phyloP scores from a whole-genome alignment of 2,329 filamentous ascomycete genomes.

The Nothophoma quercina region DNA sequence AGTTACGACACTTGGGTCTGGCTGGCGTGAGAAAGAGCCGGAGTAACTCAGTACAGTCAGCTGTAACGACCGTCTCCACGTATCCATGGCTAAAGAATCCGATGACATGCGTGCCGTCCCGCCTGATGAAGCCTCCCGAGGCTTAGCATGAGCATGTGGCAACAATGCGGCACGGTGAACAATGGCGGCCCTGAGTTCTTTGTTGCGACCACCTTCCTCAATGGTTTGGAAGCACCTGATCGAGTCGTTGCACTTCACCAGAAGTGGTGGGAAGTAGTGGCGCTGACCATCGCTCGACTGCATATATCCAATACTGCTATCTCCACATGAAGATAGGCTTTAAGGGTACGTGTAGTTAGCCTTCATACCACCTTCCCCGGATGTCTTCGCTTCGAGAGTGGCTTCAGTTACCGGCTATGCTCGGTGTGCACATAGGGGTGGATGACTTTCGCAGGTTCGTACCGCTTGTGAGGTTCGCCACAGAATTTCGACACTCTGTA shows the following conservation, averaged over 20 bases:
- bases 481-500: too few species aligned
- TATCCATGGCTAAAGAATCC: neutral
- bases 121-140: constrained; percentile 2
- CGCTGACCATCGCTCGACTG: neutral
- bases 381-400: neutral
- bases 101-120: constrained; percentile 17
- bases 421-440: too few species aligned
- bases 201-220: constrained; percentile 2
- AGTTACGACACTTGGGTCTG: neutral
- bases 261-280: neutral
- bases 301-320: neutral
- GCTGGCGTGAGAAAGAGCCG: neutral
- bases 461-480: too few species aligned
- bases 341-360: neutral
- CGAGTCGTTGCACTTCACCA: neutral
- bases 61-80: constrained; percentile 1
- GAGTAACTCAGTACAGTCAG: neutral
- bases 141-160: constrained; percentile 1
- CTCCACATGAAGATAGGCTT: neutral
- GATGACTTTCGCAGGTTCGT: too few species aligned
- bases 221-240: neutral
- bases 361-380: constrained; percentile 6
- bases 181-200: neutral
- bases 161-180: neutral
- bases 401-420: neutral